A percentile compares a stretch with the other conserved stretches of the same genome.
phyloP scores from a whole-genome alignment of 73 alveolate genomes.

The Paramecium sexaurelia region DNA sequence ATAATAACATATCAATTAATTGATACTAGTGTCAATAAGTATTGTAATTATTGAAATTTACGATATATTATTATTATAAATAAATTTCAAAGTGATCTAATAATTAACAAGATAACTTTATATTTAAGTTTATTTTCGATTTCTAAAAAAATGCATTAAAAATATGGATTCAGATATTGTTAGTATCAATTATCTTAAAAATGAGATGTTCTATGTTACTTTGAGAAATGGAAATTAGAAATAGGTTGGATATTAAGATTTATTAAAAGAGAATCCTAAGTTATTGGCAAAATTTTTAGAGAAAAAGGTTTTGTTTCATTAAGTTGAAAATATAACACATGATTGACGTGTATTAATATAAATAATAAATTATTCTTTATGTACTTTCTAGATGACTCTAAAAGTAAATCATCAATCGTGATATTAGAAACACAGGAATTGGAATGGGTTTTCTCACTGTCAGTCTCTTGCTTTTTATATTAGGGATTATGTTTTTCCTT shows the following conservation, averaged over 20 bases:
- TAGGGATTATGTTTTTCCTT: background rate
- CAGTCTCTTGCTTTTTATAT: background rate
- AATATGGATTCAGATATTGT: background rate
- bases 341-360: conserved; percentile 22
- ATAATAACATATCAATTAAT: too few species aligned
- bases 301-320: background rate
- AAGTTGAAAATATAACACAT: background rate
- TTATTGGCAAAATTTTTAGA: background rate
- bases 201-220: background rate
- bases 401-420: conserved; percentile 9
- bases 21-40: too few species aligned
- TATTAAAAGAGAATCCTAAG: background rate
- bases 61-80: too few species aligned
- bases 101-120: too few species aligned
- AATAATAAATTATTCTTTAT: background rate
- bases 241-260: background rate
- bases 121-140: too few species aligned
- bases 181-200: background rate
- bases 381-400: conserved; percentile 46
- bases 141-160: too few species aligned
- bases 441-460: conserved; percentile 56
- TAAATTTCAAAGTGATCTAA: background rate
- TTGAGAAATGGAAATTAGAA: background rate
- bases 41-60: too few species aligned
- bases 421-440: conserved; percentile 39